A percentile compares a stretch with the other conserved stretches of the same genome.
Evolutionary conservation across 257 asterid genomes (phyloP).

Genomic region (Capsicum rhomboideum): DNA sequence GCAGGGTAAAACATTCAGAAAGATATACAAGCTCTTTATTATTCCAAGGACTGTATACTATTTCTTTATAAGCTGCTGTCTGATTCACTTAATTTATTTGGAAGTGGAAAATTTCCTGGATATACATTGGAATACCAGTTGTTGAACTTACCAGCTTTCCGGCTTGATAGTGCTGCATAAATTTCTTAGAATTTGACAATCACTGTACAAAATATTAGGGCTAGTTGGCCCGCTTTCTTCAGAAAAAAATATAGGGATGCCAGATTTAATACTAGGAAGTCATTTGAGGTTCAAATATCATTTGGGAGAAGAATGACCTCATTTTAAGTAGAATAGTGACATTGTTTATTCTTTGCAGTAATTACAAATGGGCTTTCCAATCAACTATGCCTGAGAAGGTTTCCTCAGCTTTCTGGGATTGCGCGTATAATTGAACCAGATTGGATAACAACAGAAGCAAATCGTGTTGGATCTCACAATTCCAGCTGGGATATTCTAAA

Average conservation of each 20-base stretch:
- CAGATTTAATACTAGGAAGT: background rate
- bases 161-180: background rate
- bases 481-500: slow-evolving; percentile 21
- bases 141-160: background rate
- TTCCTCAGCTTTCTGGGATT: slow-evolving; percentile 52
- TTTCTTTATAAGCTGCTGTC: background rate
- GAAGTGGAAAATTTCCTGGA: background rate
- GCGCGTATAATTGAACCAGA: slow-evolving; percentile 16
- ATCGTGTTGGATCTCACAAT: slow-evolving; percentile 19
- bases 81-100: background rate
- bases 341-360: slow-evolving; percentile 38
- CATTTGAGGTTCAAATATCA: background rate
- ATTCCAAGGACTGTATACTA: background rate
- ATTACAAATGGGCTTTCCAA: slow-evolving; percentile 43
- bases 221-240: background rate
- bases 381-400: slow-evolving; percentile 43
- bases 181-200: background rate
- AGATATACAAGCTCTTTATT: background rate
- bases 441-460: slow-evolving; percentile 1
- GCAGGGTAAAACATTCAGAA: background rate
- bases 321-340: background rate
- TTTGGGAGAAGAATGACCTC: background rate
- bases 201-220: background rate
- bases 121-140: background rate
- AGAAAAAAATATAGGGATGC: background rate